phyloP scores from a whole-genome alignment of 441 rosid species.

The Erodium trifolium region DNA sequence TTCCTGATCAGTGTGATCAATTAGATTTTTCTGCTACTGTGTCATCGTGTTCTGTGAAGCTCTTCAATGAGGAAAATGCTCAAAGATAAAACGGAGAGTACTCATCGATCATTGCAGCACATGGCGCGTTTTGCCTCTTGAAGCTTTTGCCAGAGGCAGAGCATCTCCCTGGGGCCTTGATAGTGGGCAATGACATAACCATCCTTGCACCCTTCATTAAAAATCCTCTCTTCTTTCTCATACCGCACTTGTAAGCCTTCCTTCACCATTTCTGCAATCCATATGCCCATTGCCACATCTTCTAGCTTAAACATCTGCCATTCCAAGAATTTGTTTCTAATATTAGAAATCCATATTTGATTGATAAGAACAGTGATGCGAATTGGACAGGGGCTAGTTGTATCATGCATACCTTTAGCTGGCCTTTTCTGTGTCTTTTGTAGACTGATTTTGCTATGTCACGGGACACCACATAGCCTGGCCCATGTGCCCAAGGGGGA shows the following conservation, averaged over 20 bases:
- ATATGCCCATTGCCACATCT: constrained; percentile 97
- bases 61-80: not conserved
- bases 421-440: constrained; percentile 46
- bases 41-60: not conserved
- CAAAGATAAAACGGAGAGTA: not conserved
- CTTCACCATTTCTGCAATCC: constrained; percentile 67
- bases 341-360: not conserved
- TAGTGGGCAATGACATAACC: constrained; percentile 87
- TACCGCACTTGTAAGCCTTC: constrained; percentile 57
- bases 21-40: not conserved
- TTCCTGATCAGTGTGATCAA: not conserved
- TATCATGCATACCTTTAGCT: constrained; percentile 51
- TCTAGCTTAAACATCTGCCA: constrained; percentile 91
- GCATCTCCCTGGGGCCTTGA: constrained; percentile 84
- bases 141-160: constrained; percentile 89
- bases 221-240: constrained; percentile 58
- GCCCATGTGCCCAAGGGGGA: constrained; percentile 99
- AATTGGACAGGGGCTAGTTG: too few species aligned
- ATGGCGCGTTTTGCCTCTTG: constrained; percentile 54
- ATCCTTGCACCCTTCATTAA: constrained; percentile 70
- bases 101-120: constrained; percentile 60
- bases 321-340: not conserved
- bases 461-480: constrained; percentile 74
- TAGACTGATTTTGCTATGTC: constrained; percentile 74
- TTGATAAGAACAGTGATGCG: too few species aligned